Percentiles rank a stretch among this genome's conserved stretches.
Evolutionary conservation across 176 grass and related monocot genomes (phyloP).

Genomic region (Cocos nucifera): DNA sequence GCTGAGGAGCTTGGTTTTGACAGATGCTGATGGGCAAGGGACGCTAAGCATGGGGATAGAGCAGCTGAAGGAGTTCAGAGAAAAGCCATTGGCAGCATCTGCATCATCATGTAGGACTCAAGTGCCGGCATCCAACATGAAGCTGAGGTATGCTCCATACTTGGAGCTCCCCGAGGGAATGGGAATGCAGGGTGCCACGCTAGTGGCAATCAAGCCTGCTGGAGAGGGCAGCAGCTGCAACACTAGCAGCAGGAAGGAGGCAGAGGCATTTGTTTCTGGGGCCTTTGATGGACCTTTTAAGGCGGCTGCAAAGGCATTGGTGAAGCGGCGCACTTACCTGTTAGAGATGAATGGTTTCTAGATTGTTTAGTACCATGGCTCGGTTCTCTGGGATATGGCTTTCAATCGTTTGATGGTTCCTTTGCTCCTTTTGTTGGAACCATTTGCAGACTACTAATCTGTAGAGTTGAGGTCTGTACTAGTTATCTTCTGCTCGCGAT

Average conservation of each 20-base stretch:
- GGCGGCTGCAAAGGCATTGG: slow-evolving; percentile 46
- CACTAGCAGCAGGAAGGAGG: slow-evolving; percentile 36
- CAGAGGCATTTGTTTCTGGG: slow-evolving; percentile 42
- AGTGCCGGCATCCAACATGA: slow-evolving; percentile 81
- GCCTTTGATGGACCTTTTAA: slow-evolving; percentile 52
- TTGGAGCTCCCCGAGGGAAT: slow-evolving; percentile 59
- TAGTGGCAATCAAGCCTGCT: slow-evolving; percentile 68
- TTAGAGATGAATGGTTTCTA: slow-evolving; percentile 89
- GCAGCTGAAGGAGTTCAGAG: slow-evolving; percentile 62
- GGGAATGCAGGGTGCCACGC: slow-evolving; percentile 63
- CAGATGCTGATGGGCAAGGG: slow-evolving; percentile 62
- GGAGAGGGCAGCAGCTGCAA: slow-evolving; percentile 33
- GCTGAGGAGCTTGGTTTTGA: slow-evolving; percentile 47
- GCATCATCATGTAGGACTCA: slow-evolving; percentile 48
- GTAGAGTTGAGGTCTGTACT: slow-evolving; percentile 4
- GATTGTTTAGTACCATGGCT: neutral
- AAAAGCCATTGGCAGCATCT: slow-evolving; percentile 47
- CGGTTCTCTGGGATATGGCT: too few species aligned
- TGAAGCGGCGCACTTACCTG: slow-evolving; percentile 65
- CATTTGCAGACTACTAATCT: neutral
- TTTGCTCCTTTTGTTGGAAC: too few species aligned
- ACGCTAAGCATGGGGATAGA: slow-evolving; percentile 43
- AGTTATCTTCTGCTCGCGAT: neutral
- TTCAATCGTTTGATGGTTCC: too few species aligned
- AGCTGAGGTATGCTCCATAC: slow-evolving; percentile 59